Base-by-base conservation (phyloP, 2,329 filamentous ascomycete species). In the Fragosphaeria purpurea region DNA sequence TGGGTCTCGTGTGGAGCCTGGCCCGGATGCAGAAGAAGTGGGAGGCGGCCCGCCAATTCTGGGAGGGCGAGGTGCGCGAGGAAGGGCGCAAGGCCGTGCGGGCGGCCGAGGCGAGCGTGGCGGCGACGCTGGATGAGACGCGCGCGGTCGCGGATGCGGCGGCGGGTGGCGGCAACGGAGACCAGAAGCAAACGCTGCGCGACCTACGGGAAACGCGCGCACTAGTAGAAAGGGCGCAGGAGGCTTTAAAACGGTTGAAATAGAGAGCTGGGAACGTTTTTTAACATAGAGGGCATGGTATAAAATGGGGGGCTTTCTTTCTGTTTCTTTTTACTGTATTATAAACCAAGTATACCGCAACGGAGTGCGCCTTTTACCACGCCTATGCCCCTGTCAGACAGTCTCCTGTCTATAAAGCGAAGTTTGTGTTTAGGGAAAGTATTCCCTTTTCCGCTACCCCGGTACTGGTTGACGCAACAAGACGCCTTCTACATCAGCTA, bases 51-150 rank as follows among this genome's bases (percentile, higher is more conserved):
- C 70, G 80, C 33, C 62, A 61, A 6, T 82, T 76, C 59, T 84
- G 81, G 81, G 77, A 84, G 60, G 77, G 74, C 1, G 80, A 83
- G 56, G 79, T 84, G n/a, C 71, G 79, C 40, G 81, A 84, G 55
- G 80, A 83, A 52, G 81, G 81, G 1, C 74, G 80, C 57, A 82
- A 82, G 63, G 77, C 79, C 5, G 72, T 84, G 6, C 67, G 76
- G 50, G 74, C 68, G 5, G 73, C 75, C 2, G 80, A 83, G 61
- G 65, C 70, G 43, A 76, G 72, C 45, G 67, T 83, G 32, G 70
- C 64, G 0, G 63, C 70, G 8, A 70, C 74, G 22, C 61, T 83
- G 12, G 67, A 67, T 12, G 60, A 60, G 22, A 56, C 59, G 4
- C 56, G 57, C 22, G 60, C 62, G 30, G 35, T 34, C 2, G 48